These are phyloP conservation scores for Microglena sp. DNA, from an alignment of 139 green algal species.

Conservation along the genomic window DNA sequence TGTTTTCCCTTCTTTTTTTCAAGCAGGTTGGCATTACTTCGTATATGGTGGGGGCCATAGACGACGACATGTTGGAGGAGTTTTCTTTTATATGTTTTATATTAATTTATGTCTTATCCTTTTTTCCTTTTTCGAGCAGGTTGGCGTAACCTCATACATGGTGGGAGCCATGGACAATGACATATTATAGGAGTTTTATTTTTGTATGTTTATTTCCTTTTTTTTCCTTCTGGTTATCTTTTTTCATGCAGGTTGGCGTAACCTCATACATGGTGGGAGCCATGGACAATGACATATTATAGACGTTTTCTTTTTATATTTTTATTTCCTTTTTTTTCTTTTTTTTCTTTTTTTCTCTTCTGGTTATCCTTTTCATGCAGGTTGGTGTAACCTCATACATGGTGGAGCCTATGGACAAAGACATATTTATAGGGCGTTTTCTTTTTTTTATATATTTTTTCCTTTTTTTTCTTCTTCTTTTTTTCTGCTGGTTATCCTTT, in stretches of 20 bases:
- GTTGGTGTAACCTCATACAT: constrained; percentile 29
- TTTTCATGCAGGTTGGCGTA: constrained; percentile 10
- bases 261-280: constrained; percentile 53
- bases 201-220: not conserved
- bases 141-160: constrained; percentile 29
- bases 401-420: constrained; percentile 79
- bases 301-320: constrained; percentile 6
- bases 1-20: no score
- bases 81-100: not conserved
- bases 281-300: constrained; percentile 76
- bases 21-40: no score
- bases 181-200: constrained; percentile 45
- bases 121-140: not conserved
- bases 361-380: not conserved
- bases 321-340: not conserved
- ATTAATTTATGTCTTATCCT: not conserved
- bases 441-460: no score
- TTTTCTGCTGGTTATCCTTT: no score
- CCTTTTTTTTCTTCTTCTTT: no score
- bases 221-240: not conserved
- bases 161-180: constrained; percentile 80
- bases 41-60: no score
- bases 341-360: constrained; percentile 22
- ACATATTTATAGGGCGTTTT: no score
- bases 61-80: no score